Conservation (phyloP, 2,329 filamentous ascomycete genomes). For the Talaromyces sp. region DNA sequence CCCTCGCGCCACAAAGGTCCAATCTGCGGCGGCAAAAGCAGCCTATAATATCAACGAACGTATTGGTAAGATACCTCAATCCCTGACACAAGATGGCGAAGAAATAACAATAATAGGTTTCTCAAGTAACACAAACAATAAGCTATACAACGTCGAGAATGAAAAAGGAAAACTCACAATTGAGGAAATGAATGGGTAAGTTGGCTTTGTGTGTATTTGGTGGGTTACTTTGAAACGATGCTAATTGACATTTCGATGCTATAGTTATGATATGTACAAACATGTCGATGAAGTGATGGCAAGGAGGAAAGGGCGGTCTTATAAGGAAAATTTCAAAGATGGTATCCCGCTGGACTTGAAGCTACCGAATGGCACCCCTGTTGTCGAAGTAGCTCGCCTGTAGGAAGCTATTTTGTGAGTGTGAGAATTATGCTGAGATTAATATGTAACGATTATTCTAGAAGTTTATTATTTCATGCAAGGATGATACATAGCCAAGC, state of each 20-base stretch:
- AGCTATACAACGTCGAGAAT: slow-evolving; percentile 59
- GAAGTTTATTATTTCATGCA: no score
- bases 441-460: no score
- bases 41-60: slow-evolving; percentile 60
- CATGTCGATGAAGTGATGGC: slow-evolving; percentile 51
- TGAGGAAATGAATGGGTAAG: slow-evolving; percentile 64
- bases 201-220: slow-evolving; percentile 12
- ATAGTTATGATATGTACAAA: slow-evolving; percentile 56
- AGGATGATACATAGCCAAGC: no score
- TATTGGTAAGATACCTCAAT: slow-evolving; percentile 42
- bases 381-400: neutral
- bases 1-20: slow-evolving; percentile 53
- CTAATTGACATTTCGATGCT: slow-evolving; percentile 5
- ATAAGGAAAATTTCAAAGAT: neutral
- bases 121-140: slow-evolving; percentile 54
- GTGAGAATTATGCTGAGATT: no score
- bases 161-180: slow-evolving; percentile 61
- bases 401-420: neutral
- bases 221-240: neutral
- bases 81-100: neutral
- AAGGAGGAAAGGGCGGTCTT: neutral
- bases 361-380: neutral
- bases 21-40: slow-evolving; percentile 55
- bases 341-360: neutral
- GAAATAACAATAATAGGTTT: slow-evolving; percentile 33